These are phyloP conservation scores for Neopestalotiopsis sp. DNA, from an alignment of 2,329 filamentous ascomycete species.

Conservation along the genomic window DNA sequence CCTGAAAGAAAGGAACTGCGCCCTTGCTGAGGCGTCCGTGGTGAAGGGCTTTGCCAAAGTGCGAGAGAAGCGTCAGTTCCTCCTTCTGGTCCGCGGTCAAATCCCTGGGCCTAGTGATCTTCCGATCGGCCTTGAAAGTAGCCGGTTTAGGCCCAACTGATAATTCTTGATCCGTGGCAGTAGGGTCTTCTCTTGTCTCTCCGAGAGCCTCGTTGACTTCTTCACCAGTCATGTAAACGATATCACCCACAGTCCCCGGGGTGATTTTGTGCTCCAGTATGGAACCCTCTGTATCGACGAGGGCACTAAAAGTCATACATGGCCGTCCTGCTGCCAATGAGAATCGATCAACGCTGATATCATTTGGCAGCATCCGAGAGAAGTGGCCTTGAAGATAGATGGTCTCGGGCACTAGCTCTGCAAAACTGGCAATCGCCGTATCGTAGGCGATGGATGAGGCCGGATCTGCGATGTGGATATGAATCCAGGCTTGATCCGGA, in stretches of 20 bases:
- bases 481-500: conserved; percentile 70
- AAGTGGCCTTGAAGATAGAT: conserved; percentile 64
- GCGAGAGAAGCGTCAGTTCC: conserved; percentile 53
- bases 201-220: conserved; percentile 52
- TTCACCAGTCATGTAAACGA: conserved; percentile 61
- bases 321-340: conserved; percentile 58
- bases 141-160: conserved; percentile 38
- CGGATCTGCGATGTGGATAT: conserved; percentile 80
- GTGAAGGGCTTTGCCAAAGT: conserved; percentile 52
- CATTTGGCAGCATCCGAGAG: conserved; percentile 62
- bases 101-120: conserved; percentile 48
- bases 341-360: conserved; percentile 52
- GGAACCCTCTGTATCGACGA: conserved; percentile 56
- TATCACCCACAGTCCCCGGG: conserved; percentile 56
- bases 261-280: conserved; percentile 60
- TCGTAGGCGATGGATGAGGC: conserved; percentile 69
- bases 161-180: conserved; percentile 32
- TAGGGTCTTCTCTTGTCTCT: conserved; percentile 33
- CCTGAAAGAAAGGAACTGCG: conserved; percentile 53
- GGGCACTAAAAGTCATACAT: conserved; percentile 67
- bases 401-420: conserved; percentile 64
- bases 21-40: conserved; percentile 49
- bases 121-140: conserved; percentile 38
- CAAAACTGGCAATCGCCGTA: conserved; percentile 62
- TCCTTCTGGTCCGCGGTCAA: conserved; percentile 47